Base-by-base conservation (phyloP, 441 rosid species). In the Syzygium syzygioides region DNA sequence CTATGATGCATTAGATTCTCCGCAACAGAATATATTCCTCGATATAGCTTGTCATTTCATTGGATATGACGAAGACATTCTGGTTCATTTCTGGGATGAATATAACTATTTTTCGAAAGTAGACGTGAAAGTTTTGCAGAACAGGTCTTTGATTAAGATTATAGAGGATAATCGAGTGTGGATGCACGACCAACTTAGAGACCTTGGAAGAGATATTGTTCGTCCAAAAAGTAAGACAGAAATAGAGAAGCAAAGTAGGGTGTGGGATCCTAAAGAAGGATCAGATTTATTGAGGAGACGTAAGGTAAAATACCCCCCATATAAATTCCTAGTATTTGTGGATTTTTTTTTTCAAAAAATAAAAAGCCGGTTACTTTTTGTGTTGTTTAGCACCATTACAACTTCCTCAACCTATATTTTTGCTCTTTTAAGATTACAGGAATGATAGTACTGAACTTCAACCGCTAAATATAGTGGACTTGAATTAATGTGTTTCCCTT, bases 1-100 rank as follows among this genome's bases (percentile, higher is more conserved):
- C 0, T 66, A 4, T 66, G 0, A 66, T 0, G 45, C 25, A 32
- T 32, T 66, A 32, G 0, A 0, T 32, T 0, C 0, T 0, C 25
- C 0, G 5, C 28, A 23, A 23, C 4, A 20, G 25, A 2, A 9
- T 23, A 56, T 56, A 10, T 56, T 56, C 28, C 60, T 56, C 5
- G 60, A 56, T 56, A 56, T 56, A 23, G 60, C 60, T 56, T 56
- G 60, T 9, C 2, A 3, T 56, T 23, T 56, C 60, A 23, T 56
- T 23, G 60, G 60, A 56, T 56, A 56, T 23, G 13, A 23, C 28
- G 23, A 56, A 23, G 28, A 56, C 9, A 45, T 45, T 7, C 0
- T 45, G 48, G 9, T 45, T 45, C 48, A 45, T 7, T 45, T 45
- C 9, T 45, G 48, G 48, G 48, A 45, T 45, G 0, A 45, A 45